Conservation (phyloP, 2,329 filamentous ascomycete species). For the Clarireedia paspali region DNA sequence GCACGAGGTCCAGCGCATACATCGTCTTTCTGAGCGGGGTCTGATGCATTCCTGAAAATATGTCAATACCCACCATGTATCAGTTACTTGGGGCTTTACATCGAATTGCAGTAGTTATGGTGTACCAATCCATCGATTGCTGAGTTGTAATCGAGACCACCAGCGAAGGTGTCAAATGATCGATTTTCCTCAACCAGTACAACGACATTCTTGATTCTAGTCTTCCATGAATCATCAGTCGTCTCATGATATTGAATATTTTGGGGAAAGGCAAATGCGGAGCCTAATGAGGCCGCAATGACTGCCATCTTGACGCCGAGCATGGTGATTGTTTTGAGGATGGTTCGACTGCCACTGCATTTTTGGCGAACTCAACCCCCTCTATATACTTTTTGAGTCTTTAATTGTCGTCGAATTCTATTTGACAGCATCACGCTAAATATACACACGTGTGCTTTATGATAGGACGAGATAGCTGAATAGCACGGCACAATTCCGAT, state of each 20-base stretch:
- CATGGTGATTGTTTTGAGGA: not conserved
- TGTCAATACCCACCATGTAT: slow-evolving; percentile 2
- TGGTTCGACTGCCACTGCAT: not conserved
- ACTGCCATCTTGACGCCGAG: slow-evolving; percentile 4
- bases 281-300: slow-evolving; percentile 15
- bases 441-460: slow-evolving; percentile 3
- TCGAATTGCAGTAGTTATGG: slow-evolving; percentile 34
- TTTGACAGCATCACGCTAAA: not conserved
- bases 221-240: slow-evolving; percentile 20
- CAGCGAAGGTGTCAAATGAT: slow-evolving; percentile 33
- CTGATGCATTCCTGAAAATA: slow-evolving; percentile 20
- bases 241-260: slow-evolving; percentile 12
- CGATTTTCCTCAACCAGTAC: slow-evolving; percentile 38
- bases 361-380: not conserved
- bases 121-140: slow-evolving; percentile 32
- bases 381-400: not conserved
- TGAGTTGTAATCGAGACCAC: slow-evolving; percentile 32
- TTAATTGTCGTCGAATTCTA: not conserved
- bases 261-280: slow-evolving; percentile 16
- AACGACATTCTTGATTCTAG: slow-evolving; percentile 41
- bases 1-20: slow-evolving; percentile 33
- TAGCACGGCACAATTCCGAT: not conserved
- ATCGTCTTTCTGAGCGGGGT: slow-evolving; percentile 21
- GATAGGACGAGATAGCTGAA: slow-evolving; percentile 3
- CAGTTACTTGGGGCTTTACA: slow-evolving; percentile 20